Base-by-base conservation (phyloP, 2,329 filamentous ascomycete species). In the Pseudodiploospora longispora region DNA sequence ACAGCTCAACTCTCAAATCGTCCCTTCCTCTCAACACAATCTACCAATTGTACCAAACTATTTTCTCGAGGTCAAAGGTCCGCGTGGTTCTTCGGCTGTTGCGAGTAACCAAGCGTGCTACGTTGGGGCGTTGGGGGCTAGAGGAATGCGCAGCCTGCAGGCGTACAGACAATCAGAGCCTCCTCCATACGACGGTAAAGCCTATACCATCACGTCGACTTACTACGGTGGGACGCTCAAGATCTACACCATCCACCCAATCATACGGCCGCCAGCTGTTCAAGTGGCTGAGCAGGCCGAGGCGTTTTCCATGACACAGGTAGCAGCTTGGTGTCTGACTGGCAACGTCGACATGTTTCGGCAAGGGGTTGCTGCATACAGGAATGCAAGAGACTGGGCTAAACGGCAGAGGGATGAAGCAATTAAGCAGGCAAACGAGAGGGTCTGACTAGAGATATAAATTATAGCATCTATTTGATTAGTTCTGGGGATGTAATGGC, bases 341-440 rank as follows among this genome's bases (percentile, higher is more conserved):
- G 42, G 46, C 28, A 44, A 54, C 41, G n/a, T 42, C 4, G 51
- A 66, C 5, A 54, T 42, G 1, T 70, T 68, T 49, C 44, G 55
- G 10, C 29, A 60, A 46, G 68, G 65, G 30, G 59, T 55, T n/a
- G 55, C 55, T n/a, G 63, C 62, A 37, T 67, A 63, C 47, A 55
- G 66, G 35, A 70, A 72, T 56, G 54, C 56, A 2, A 56, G 63
- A 44, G 67, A 70, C 46, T 59, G 60, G 54, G 62, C 67, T 5
- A 59, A 60, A 47, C 47, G 54, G 32, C 52, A 68, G 43, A 58
- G 68, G 29, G 57, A 70, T 47, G 42, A 51, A 10, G 57, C 62
- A 19, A 64, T 66, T 27, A 35, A 43, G 19, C 46, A 51, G 27
- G 59, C 59, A 40, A 65, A 66, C 34, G 46, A 45, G 34, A 53